These are phyloP conservation scores for Globisporangium okanoganense DNA, from an alignment of 352 stramenopile species.

Conservation along the genomic window DNA sequence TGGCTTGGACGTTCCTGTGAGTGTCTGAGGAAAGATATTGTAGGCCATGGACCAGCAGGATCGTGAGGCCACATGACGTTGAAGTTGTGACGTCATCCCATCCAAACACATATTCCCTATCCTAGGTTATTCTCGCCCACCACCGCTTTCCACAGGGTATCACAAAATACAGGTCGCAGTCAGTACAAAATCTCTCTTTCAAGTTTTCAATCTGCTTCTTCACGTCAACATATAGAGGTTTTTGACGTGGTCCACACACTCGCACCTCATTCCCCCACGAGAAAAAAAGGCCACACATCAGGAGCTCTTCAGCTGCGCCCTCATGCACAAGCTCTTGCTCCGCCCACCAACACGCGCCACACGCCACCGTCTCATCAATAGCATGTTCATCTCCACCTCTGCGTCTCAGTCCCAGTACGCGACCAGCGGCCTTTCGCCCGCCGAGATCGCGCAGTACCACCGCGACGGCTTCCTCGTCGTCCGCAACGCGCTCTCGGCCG, in stretches of 20 bases:
- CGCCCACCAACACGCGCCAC: background rate
- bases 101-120: background rate
- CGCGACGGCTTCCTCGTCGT: conserved; percentile 71
- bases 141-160: background rate
- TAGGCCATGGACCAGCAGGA: no score
- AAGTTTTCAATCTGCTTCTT: background rate
- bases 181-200: background rate
- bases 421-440: conserved; percentile 35
- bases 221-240: background rate
- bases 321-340: background rate
- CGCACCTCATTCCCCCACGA: background rate
- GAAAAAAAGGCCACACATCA: conserved; percentile 3
- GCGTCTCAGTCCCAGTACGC: conserved; percentile 4
- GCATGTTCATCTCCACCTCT: conserved; percentile 2
- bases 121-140: background rate
- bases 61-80: background rate
- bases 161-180: background rate
- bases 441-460: conserved; percentile 58
- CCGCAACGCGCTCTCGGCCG: conserved; percentile 28
- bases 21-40: no score
- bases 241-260: conserved; percentile 3
- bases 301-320: background rate
- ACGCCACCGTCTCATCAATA: background rate
- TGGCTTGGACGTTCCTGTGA: no score
- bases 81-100: background rate